Base-by-base conservation (phyloP, 345 rosid species). In the Hibiscus mutabilis region DNA sequence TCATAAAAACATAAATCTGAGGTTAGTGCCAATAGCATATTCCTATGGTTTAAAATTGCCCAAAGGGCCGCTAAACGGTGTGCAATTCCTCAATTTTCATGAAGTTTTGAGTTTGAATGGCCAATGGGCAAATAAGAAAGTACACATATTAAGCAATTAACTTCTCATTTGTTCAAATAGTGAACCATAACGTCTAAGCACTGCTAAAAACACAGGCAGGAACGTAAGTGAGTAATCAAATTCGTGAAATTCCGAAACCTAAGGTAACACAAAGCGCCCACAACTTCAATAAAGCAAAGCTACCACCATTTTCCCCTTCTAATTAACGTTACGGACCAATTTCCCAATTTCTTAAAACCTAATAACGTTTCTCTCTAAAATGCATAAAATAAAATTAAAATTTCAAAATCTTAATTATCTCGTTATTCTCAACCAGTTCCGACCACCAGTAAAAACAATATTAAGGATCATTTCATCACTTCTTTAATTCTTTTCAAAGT, bases 241-340 rank as follows among this genome's bases (percentile, higher is more conserved):
- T 24, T 51, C 11, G 15, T 47, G 18, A 62, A 37, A 64, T 63
- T 75, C 58, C 15, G n/a, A 72, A 25, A 67, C 37, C 33, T 31
- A 62, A 29, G 58, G 65, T 27, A 52, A 46, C 21, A 52, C 14
- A 8, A 73, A 65, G 73, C 2, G 35, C 47, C 49, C 70, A 52
- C 8, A 72, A 27, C 69, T 65, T 51, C 29, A 49, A 24, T 44
- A 71, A 59, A 71, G 15, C 46, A 47, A 69, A 60, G 64, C 64
- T 16, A 18, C 3, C 31, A 65, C 27, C 73, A 49, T 49, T 22
- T 57, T 6, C n/a, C 3, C 40, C 15, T 25, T 52, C 33, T 10
- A 29, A 29, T 11, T 18, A 29, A 68, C 4, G 13, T 14, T 27
- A 18, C 42, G 19, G 16, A 24, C 49, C 16, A 33, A 33, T 21